Base-by-base conservation (phyloP, 805 yeast species). In the Jamesozyma piceae region DNA sequence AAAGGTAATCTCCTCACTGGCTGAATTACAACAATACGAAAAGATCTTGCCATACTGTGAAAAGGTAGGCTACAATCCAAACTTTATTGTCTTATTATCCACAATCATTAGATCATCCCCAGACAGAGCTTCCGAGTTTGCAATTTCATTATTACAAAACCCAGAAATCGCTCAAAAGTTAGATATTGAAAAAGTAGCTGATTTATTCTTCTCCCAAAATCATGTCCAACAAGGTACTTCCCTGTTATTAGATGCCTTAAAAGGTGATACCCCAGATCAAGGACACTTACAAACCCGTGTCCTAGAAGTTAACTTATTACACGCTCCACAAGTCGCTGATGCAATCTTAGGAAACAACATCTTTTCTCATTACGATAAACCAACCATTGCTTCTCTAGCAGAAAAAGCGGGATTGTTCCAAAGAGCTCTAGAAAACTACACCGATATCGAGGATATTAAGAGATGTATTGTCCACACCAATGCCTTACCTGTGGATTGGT, bases 271-370 rank as follows among this genome's bases (percentile, higher is more conserved):
- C 31, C 97, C 97, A 33, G 82, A 89, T 49, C 95, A 92, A 60
- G 97, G 96, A 15, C 95, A 88, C 58, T 72, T 92, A 59, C 98
- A 92, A 72, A 92, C 98, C 8, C 79, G 95, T 58, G 77, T 92
- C 40, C 75, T 92, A 52, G 98, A 92, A 67, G 87, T 86, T 52
- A 92, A 92, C 65, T 72, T 92, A 62, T 65, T 86, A 60, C 94
- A 89, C 63, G 98, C 98, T 15, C 99, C 99, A 40, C 98, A 92
- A 73, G 99, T 92, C 44, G 99, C 98, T 35, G 98, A 92, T 66
- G 99, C 99, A 18, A 92, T 92, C 52, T 73, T 92, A 56, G 96
- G 97, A 47, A 92, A 90, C 65, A 80, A 81, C 47, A 90, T 92
- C 86, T 92, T 94, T 69, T 78, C 89, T 51, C 96, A 89, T 62